Evolutionary conservation across 1,284 basidiomycete species (phyloP).

Genomic region (Trichosporon sp.): DNA sequence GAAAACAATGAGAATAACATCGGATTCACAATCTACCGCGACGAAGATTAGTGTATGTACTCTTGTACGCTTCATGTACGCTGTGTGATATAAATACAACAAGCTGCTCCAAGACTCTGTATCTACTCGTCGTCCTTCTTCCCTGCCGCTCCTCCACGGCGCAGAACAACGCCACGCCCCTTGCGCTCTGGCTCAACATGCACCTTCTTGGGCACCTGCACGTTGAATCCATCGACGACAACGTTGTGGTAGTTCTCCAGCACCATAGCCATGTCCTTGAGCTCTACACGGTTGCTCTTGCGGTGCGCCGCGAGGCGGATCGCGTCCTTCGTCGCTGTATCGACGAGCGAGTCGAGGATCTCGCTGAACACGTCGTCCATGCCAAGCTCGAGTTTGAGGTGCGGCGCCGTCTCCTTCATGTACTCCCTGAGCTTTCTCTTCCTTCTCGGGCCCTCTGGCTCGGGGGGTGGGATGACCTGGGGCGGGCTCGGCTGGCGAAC

Average conservation of each 20-base stretch:
- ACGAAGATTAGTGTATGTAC: constrained; percentile 1
- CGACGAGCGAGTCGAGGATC: constrained; percentile 30
- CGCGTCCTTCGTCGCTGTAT: constrained; percentile 25
- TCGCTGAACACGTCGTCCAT: constrained; percentile 34
- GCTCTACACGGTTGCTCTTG: constrained; percentile 30
- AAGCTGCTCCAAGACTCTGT: background rate
- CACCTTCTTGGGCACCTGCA: constrained; percentile 25
- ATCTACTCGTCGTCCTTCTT: background rate
- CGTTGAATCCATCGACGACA: constrained; percentile 37
- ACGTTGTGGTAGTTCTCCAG: constrained; percentile 32
- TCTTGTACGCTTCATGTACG: background rate
- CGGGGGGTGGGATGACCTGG: constrained; percentile 19
- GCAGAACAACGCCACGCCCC: background rate
- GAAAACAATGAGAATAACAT: background rate
- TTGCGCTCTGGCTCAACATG: constrained; percentile 24
- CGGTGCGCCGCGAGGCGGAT: constrained; percentile 38
- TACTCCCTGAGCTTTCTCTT: constrained; percentile 37
- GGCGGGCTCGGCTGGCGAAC: constrained; percentile 5
- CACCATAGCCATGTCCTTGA: constrained; percentile 37
- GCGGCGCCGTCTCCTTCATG: constrained; percentile 30
- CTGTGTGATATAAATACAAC: constrained; percentile 2
- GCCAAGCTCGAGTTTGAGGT: constrained; percentile 34
- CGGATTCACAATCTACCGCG: constrained; percentile 4
- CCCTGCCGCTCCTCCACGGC: background rate
- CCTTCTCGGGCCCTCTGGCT: constrained; percentile 28